phyloP scores from a whole-genome alignment of 352 stramenopile genomes.

The Pythium vanterpoolii region DNA sequence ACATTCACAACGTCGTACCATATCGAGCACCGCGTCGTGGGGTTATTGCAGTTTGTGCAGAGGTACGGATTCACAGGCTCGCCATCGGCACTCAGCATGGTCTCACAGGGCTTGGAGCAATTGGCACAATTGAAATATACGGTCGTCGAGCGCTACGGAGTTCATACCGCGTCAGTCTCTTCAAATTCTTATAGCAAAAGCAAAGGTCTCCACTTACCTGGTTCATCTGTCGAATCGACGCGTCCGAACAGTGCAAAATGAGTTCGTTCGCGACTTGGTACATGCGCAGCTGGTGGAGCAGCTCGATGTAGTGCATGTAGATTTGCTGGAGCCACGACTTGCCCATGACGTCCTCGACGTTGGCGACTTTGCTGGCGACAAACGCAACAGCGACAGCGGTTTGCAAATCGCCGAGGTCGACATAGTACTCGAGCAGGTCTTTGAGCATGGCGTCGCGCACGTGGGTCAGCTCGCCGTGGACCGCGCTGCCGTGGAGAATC shows the following conservation, averaged over 20 bases:
- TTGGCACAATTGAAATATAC: constrained; percentile 83
- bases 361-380: constrained; percentile 66
- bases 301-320: constrained; percentile 90
- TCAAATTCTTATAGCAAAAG: constrained; percentile 5
- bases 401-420: constrained; percentile 83
- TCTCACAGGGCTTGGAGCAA: constrained; percentile 72
- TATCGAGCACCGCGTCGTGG: constrained; percentile 79
- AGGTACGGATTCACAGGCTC: constrained; percentile 31
- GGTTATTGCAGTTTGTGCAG: constrained; percentile 72
- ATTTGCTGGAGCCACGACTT: constrained; percentile 88
- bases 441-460: constrained; percentile 77
- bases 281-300: constrained; percentile 85
- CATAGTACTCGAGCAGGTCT: constrained; percentile 86
- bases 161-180: constrained; percentile 8
- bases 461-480: constrained; percentile 69
- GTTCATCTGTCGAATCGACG: constrained; percentile 89
- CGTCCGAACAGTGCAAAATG: constrained; percentile 79
- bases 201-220: constrained; percentile 40
- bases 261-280: constrained; percentile 86
- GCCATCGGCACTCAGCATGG: constrained; percentile 24
- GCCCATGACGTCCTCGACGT: constrained; percentile 79
- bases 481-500: constrained; percentile 73
- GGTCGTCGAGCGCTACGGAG: constrained; percentile 77
- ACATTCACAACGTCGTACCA: constrained; percentile 54
- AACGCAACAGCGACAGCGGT: constrained; percentile 76